phyloP scores from a whole-genome alignment of 805 yeast genomes.

The Yarrowia hollandica region DNA sequence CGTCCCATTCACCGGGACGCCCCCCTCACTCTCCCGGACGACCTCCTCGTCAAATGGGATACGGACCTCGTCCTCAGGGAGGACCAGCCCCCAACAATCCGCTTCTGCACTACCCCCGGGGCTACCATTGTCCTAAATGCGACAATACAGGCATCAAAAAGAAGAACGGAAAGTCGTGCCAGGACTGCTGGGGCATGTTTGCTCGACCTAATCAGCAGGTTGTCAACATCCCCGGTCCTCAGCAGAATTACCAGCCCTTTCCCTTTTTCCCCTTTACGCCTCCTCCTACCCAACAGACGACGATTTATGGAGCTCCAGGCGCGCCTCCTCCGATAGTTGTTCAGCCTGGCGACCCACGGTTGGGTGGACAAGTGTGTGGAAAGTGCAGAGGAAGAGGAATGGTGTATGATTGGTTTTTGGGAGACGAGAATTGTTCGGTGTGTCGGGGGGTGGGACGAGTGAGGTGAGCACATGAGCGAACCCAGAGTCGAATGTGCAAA shows the following conservation, averaged over 20 bases:
- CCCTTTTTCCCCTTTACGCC: conserved; percentile 33
- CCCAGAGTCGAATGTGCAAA: too few species aligned
- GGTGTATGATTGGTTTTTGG: conserved; percentile 52
- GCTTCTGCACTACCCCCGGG: conserved; percentile 67
- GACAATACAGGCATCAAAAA: conserved; percentile 66
- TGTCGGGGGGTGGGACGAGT: conserved; percentile 68
- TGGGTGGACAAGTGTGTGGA: conserved; percentile 75
- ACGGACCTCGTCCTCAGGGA: conserved; percentile 32
- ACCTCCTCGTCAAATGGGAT: conserved; percentile 21
- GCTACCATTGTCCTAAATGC: conserved; percentile 66
- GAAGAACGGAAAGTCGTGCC: conserved; percentile 65
- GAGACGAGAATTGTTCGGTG: conserved; percentile 60
- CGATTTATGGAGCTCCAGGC: conserved; percentile 34
- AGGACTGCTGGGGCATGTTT: conserved; percentile 67
- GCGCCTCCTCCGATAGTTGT: conserved; percentile 49
- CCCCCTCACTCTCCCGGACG: conserved; percentile 8
- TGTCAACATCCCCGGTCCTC: conserved; percentile 34
- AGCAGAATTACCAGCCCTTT: conserved; percentile 30
- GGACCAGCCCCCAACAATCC: conserved; percentile 41
- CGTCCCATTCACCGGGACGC: background rate
- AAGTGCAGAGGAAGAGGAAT: conserved; percentile 68
- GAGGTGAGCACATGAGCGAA: background rate
- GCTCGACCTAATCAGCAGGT: conserved; percentile 45
- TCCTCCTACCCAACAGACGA: conserved; percentile 34
- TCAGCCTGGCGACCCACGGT: conserved; percentile 72